A percentile compares a stretch with the other conserved stretches of the same genome.
These are phyloP conservation scores for Gossypium longicalyx DNA, from an alignment of 345 rosid genomes.

Conservation along the genomic window DNA sequence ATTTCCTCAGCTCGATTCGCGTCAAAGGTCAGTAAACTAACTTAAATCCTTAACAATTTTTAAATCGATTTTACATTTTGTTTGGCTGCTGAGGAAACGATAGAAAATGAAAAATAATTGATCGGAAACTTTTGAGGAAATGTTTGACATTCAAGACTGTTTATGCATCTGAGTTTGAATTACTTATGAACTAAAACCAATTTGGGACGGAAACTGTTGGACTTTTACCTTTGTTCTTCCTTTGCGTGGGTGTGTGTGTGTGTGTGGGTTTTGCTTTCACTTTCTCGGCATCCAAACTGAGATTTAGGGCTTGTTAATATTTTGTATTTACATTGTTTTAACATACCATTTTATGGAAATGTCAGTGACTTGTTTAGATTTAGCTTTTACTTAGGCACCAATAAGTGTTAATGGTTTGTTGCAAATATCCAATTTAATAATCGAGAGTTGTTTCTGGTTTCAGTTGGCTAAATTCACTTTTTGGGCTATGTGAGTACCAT, in stretches of 20 bases:
- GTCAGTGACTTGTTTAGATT: background rate
- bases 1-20: background rate
- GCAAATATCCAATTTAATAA: conserved; percentile 11
- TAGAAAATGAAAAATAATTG: background rate
- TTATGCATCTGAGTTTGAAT: conserved; percentile 2
- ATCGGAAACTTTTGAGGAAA: background rate
- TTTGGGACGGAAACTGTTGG: background rate
- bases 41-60: background rate
- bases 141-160: background rate
- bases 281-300: background rate
- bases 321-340: background rate
- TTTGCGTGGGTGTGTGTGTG: background rate
- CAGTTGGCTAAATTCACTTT: conserved; percentile 1
- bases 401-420: background rate
- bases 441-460: conserved; percentile 9
- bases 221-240: background rate
- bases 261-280: background rate
- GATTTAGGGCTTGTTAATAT: background rate
- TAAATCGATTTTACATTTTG: background rate
- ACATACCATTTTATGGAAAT: background rate
- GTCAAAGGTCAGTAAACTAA: background rate
- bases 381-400: background rate
- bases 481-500: background rate
- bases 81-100: conserved; percentile 1
- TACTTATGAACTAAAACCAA: background rate